Conservation (phyloP, 768 basidiomycete genomes). For the Russula olivacea region DNA sequence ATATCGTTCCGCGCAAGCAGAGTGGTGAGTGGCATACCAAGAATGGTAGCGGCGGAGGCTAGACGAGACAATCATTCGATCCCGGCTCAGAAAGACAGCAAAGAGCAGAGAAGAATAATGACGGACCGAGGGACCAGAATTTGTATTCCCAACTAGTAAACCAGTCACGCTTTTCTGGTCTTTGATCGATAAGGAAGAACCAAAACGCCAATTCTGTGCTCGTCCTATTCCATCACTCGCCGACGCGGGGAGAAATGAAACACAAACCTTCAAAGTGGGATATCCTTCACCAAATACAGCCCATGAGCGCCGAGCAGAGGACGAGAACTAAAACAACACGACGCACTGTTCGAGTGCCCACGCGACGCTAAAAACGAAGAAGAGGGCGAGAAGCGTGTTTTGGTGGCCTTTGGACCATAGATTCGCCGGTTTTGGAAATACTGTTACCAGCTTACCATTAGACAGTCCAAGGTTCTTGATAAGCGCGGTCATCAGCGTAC, state of each 20-base stretch:
- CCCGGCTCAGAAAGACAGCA: background rate
- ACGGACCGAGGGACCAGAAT: conserved; percentile 62
- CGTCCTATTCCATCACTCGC: background rate
- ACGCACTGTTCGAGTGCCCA: conserved; percentile 78
- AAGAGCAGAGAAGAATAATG: background rate
- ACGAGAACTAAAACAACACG: conserved; percentile 11
- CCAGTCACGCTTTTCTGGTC: conserved; percentile 65
- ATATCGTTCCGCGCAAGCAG: conserved; percentile 53
- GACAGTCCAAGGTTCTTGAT: background rate
- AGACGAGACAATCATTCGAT: background rate
- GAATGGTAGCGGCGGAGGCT: conserved; percentile 59
- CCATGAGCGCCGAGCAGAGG: background rate
- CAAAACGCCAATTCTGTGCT: conserved; percentile 67
- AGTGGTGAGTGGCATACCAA: conserved; percentile 69
- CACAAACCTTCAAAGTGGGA: conserved; percentile 73
- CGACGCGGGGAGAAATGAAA: background rate
- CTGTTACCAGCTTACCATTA: conserved; percentile 30
- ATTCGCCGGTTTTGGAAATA: conserved; percentile 50
- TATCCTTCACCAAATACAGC: conserved; percentile 39
- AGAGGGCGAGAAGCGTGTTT: conserved; percentile 59
- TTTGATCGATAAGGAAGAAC: conserved; percentile 77
- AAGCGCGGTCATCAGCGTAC: conserved; percentile 28
- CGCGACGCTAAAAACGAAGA: conserved; percentile 62
- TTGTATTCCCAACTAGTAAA: conserved; percentile 76
- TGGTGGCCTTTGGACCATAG: conserved; percentile 44